Base-by-base conservation (phyloP, 108 stramenopile species). In the Ochromonas danica region DNA sequence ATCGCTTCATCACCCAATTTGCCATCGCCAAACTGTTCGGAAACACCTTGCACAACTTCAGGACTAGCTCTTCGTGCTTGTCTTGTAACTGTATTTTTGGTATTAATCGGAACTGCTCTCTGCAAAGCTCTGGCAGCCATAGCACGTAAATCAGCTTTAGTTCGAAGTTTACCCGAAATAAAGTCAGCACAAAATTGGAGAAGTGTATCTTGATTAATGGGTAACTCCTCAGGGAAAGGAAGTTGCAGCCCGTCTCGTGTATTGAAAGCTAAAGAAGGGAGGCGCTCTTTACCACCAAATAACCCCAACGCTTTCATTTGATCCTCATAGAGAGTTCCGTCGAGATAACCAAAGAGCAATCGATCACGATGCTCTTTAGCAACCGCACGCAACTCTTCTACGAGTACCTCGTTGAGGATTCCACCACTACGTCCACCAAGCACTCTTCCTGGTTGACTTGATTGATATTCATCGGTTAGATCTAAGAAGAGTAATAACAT, bases 401-500 rank as follows among this genome's bases (percentile, higher is more conserved):
- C 14, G 31, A 84, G 41, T 0, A 80, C 80, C 10, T 81, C 40
- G 40, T 84, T 84, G 42, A 36, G 30, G 30, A 84, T 40, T 10
- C 80, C 82, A 40, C 84, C 84, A 25, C 81, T 80, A n/a, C 33
- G 28, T 36, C 84, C 84, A 10, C 27, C 70, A 31, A 70, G 17
- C 6, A 43, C 25, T 27, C 1, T 39, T 43, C 10, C 39, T 39
- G 1, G 80, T 1, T 6, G 14, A 40, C 0, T n/a, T 14, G 0
- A 33, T 40, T 1, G 0, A 1, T 40, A 25, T 75, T 80, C 82
- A 79, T 82, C 82, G n/a, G 39, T 70, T 28, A 83, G 70, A 30
- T 84, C 79, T 33, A 84, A 82, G 30, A 84, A 84, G 80, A 84
- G 81, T 61, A 84, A 83, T 14, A 84, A 71, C 82, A 84, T 84